Evolutionary conservation across 2,329 filamentous ascomycete genomes (phyloP).

Genomic region (Xenoacremonium recifei): DNA sequence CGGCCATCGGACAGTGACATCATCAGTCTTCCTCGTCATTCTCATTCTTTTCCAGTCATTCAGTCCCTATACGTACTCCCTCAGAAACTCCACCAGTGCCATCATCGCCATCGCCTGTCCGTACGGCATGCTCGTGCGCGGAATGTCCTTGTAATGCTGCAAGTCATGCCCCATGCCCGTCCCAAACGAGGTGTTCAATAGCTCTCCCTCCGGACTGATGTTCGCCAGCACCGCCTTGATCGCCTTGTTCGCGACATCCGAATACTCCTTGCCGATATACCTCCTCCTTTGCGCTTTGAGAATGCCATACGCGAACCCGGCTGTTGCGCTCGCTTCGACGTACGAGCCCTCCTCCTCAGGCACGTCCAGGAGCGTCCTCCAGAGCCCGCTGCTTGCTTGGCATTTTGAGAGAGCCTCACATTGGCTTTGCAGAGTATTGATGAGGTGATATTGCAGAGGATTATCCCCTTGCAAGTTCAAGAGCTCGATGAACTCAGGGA

Average conservation of each 20-base stretch:
- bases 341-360: constrained; percentile 68
- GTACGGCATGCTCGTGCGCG: constrained; percentile 78
- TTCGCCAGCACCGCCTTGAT: constrained; percentile 65
- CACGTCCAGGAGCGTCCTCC: constrained; percentile 73
- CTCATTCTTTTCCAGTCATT: neutral
- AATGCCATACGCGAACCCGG: constrained; percentile 78
- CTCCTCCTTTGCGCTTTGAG: constrained; percentile 70
- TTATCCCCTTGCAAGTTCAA: constrained; percentile 63
- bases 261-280: constrained; percentile 64
- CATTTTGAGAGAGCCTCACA: constrained; percentile 60
- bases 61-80: constrained; percentile 35
- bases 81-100: constrained; percentile 71
- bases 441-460: constrained; percentile 57
- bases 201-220: constrained; percentile 65
- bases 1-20: too few relatives aligned
- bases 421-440: constrained; percentile 66
- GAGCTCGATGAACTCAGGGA: constrained; percentile 77
- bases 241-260: constrained; percentile 61
- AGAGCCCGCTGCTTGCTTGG: constrained; percentile 64
- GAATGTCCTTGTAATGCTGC: constrained; percentile 76
- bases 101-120: constrained; percentile 85
- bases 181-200: constrained; percentile 74
- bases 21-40: neutral
- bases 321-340: constrained; percentile 73
- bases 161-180: constrained; percentile 73